phyloP scores from a whole-genome alignment of 495 filamentous ascomycete genomes.

The Articulospora tetracladia region DNA sequence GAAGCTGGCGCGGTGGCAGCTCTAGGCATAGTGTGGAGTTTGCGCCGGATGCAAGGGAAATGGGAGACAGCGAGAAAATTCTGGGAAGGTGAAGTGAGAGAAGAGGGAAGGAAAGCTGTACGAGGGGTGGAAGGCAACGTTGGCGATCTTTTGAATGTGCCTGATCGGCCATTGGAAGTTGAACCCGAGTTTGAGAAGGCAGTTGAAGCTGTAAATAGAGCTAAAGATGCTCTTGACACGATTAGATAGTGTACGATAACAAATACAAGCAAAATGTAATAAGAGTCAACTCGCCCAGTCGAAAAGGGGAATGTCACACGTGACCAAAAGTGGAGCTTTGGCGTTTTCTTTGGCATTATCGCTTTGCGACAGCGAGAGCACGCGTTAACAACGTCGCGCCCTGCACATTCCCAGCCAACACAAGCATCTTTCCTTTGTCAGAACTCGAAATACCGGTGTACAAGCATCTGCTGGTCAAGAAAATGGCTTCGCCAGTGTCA shows the following conservation, averaged over 20 bases:
- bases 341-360: not conserved
- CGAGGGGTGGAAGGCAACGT: conserved; percentile 64
- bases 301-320: not conserved
- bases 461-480: not conserved
- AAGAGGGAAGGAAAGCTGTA: conserved; percentile 73
- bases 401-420: not conserved
- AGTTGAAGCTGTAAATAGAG: conserved; percentile 50
- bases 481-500: not conserved
- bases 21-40: conserved; percentile 67
- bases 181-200: conserved; percentile 45
- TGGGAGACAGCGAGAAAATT: conserved; percentile 25
- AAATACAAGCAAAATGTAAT: conserved; percentile 9
- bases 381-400: not conserved
- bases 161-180: conserved; percentile 31
- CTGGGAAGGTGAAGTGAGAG: conserved; percentile 76
- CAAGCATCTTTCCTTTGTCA: conserved; percentile 4
- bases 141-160: conserved; percentile 44
- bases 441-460: not conserved
- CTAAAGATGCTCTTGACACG: conserved; percentile 32
- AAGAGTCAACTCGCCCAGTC: not conserved
- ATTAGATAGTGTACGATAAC: conserved; percentile 27
- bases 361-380: not conserved
- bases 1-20: conserved; percentile 79
- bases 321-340: not conserved
- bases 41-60: conserved; percentile 40